phyloP scores from a whole-genome alignment of 164 flowering plant species.

The Hamamelis virginiana region DNA sequence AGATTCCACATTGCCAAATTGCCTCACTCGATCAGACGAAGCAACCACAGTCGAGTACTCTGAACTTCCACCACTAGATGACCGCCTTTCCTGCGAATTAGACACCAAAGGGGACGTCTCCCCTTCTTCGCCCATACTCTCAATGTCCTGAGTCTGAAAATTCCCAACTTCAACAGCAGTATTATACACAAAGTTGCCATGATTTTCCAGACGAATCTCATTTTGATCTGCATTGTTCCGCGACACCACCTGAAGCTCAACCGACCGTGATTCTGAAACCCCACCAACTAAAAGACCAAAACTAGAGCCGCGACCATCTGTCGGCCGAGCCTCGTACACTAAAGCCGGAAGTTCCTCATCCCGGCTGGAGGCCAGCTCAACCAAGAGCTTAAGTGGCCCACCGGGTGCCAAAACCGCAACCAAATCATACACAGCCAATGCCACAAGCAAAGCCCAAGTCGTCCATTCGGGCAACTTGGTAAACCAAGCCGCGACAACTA shows the following conservation, averaged over 20 bases:
- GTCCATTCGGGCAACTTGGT: constrained; percentile 92
- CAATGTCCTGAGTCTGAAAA: constrained; percentile 11
- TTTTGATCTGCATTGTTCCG: constrained; percentile 10
- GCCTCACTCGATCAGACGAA: not conserved
- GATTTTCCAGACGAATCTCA: constrained; percentile 8
- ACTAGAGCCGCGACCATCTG: constrained; percentile 23
- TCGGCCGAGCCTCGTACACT: constrained; percentile 83
- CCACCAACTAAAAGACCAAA: constrained; percentile 55
- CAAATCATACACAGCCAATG: constrained; percentile 81
- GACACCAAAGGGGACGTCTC: constrained; percentile 59
- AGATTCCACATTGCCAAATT: constrained; percentile 22
- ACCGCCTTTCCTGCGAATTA: constrained; percentile 19
- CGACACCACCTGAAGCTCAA: constrained; percentile 61
- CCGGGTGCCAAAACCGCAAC: constrained; percentile 89
- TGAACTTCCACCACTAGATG: constrained; percentile 22
- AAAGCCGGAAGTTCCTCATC: constrained; percentile 89
- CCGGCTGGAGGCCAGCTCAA: constrained; percentile 74
- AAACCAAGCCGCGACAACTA: constrained; percentile 85
- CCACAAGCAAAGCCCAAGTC: constrained; percentile 79
- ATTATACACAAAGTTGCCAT: constrained; percentile 16
- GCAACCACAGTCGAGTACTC: constrained; percentile 24
- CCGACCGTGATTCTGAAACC: constrained; percentile 40
- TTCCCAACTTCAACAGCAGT: constrained; percentile 13
- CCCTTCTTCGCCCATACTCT: constrained; percentile 24
- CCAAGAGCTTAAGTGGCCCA: constrained; percentile 83